phyloP scores from a whole-genome alignment of 805 yeast genomes.

The Cyberlindnera maritima region DNA sequence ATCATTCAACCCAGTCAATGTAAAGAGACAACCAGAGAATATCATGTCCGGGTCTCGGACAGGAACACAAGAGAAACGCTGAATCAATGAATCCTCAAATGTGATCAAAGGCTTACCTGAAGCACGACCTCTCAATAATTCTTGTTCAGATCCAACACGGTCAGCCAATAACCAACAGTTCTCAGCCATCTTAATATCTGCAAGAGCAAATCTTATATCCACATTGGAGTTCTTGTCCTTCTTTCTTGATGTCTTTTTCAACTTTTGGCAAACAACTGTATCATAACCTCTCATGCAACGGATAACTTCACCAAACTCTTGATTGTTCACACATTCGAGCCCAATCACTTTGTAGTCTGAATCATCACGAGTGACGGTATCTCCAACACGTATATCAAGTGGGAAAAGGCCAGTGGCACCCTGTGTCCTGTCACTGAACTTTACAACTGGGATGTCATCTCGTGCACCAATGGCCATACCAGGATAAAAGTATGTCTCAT shows the following conservation, averaged over 20 bases:
- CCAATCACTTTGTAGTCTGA: constrained; percentile 45
- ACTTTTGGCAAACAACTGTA: constrained; percentile 37
- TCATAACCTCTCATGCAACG: constrained; percentile 64
- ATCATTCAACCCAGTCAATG: constrained; percentile 35
- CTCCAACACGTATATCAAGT: constrained; percentile 58
- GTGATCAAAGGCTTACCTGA: constrained; percentile 4
- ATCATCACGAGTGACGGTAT: constrained; percentile 39
- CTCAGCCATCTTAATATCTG: constrained; percentile 31
- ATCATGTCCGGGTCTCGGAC: background rate
- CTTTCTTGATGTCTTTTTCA: constrained; percentile 14
- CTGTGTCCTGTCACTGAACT: constrained; percentile 38
- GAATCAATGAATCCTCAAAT: constrained; percentile 13
- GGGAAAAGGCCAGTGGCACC: constrained; percentile 30
- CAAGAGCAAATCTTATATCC: constrained; percentile 26
- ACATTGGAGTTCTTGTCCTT: constrained; percentile 16
- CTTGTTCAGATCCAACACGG: constrained; percentile 26
- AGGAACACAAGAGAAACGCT: background rate
- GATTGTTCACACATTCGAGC: constrained; percentile 30
- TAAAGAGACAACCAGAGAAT: constrained; percentile 35
- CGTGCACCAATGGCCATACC: constrained; percentile 37
- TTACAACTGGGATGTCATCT: constrained; percentile 33
- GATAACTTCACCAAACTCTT: constrained; percentile 30
- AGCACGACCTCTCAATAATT: constrained; percentile 14
- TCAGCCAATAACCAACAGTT: constrained; percentile 35
- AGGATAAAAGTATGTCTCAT: constrained; percentile 47